Conservation (phyloP, 208 protist genomes). For the Wallacemonas collosoma region DNA sequence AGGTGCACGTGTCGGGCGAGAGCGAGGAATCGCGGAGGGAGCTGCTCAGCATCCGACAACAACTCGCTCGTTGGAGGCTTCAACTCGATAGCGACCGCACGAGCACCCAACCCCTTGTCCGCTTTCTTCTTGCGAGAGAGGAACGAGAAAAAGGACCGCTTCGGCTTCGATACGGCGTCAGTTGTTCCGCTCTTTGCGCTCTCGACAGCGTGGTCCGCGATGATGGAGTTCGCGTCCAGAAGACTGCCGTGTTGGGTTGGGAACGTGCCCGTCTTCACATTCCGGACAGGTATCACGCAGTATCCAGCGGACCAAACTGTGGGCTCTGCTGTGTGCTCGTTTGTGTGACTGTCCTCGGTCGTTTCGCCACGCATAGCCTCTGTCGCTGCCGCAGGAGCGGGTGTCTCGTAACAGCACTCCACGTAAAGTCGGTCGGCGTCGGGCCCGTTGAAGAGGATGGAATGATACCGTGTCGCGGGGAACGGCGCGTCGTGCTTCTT, state of each 20-base stretch:
- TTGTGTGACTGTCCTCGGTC: not conserved
- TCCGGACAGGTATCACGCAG: constrained; percentile 31
- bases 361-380: not conserved
- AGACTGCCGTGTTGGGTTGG: constrained; percentile 53
- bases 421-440: constrained; percentile 63
- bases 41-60: constrained; percentile 19
- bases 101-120: constrained; percentile 24
- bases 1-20: constrained; percentile 54
- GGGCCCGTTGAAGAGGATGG: constrained; percentile 42
- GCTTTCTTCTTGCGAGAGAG: constrained; percentile 25
- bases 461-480: constrained; percentile 20
- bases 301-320: constrained; percentile 79
- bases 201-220: not conserved
- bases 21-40: constrained; percentile 52
- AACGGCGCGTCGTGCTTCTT: not conserved
- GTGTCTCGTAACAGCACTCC: constrained; percentile 78
- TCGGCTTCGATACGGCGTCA: not conserved
- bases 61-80: constrained; percentile 19
- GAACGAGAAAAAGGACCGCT: constrained; percentile 18
- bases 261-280: constrained; percentile 33
- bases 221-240: constrained; percentile 17
- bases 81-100: constrained; percentile 35
- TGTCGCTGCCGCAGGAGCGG: not conserved
- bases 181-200: not conserved
- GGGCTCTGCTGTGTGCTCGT: constrained; percentile 8